Conservation (phyloP, 495 filamentous ascomycete species). For the Astrocystis sublimbata region DNA sequence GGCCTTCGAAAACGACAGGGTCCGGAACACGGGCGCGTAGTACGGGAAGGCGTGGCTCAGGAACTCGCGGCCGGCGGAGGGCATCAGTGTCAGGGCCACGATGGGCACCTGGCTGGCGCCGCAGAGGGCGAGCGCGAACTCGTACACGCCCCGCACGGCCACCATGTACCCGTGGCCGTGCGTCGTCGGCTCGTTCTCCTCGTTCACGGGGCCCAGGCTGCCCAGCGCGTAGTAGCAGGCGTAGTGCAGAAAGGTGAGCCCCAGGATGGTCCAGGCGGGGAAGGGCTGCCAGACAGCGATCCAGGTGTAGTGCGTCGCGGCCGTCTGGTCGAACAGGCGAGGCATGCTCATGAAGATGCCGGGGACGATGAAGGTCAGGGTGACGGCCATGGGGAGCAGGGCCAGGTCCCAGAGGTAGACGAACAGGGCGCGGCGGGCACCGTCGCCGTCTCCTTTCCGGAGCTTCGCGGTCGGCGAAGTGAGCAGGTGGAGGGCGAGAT, state of each 20-base stretch:
- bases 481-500: conserved; percentile 53
- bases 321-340: conserved; percentile 42
- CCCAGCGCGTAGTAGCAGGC: conserved; percentile 25
- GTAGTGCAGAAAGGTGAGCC: conserved; percentile 36
- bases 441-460: conserved; percentile 34
- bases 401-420: conserved; percentile 50
- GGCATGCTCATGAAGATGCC: conserved; percentile 55
- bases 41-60: conserved; percentile 46
- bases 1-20: conserved; percentile 41
- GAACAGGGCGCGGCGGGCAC: conserved; percentile 44
- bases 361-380: conserved; percentile 54
- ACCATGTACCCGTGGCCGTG: conserved; percentile 35
- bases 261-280: conserved; percentile 49
- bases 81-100: conserved; percentile 46
- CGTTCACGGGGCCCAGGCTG: conserved; percentile 27
- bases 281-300: conserved; percentile 64
- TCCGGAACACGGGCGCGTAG: conserved; percentile 39
- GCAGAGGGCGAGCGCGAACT: conserved; percentile 52
- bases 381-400: conserved; percentile 49
- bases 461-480: conserved; percentile 51
- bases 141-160: conserved; percentile 54
- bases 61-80: conserved; percentile 28
- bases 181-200: conserved; percentile 26
- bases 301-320: conserved; percentile 55
- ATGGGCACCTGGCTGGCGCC: conserved; percentile 46